Percentiles rank a stretch among this genome's conserved stretches.
phyloP scores from a whole-genome alignment of 1,284 basidiomycete species.

The Trichosporon sp. region DNA sequence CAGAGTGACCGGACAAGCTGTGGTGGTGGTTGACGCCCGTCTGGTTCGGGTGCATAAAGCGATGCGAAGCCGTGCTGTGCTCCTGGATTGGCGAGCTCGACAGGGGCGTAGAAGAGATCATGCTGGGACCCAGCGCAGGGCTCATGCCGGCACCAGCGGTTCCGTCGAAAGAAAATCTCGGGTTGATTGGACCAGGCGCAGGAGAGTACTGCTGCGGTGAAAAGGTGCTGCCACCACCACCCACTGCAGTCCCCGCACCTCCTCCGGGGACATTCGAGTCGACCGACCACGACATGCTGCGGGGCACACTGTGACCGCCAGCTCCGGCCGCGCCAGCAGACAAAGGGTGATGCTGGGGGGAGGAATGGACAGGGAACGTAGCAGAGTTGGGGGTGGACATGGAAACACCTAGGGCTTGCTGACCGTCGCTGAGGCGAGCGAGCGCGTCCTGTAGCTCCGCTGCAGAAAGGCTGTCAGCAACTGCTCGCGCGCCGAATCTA shows the following conservation, averaged over 20 bases:
- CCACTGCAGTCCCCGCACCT: not conserved
- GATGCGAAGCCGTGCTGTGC: not conserved
- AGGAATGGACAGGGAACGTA: not conserved
- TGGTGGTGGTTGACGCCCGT: not conserved
- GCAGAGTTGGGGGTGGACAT: not conserved
- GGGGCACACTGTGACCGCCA: not conserved
- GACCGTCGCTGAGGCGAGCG: conserved; percentile 6
- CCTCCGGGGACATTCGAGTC: not conserved
- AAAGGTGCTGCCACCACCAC: not conserved
- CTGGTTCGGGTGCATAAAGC: not conserved
- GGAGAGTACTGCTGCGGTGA: not conserved
- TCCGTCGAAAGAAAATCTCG: not conserved
- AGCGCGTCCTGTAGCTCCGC: conserved; percentile 23
- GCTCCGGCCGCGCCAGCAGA: not conserved
- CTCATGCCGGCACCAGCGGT: not conserved
- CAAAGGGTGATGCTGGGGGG: not conserved
- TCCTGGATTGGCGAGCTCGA: conserved; percentile 1
- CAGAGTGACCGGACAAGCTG: not conserved
- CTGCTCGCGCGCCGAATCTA: not conserved
- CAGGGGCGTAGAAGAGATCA: not conserved
- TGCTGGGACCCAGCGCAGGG: not conserved
- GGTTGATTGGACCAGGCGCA: not conserved
- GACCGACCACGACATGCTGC: not conserved
- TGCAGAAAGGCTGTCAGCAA: conserved; percentile 12
- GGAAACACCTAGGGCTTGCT: not conserved